phyloP scores from a whole-genome alignment of 768 basidiomycete genomes.

The Lactifluus subvellereus region DNA sequence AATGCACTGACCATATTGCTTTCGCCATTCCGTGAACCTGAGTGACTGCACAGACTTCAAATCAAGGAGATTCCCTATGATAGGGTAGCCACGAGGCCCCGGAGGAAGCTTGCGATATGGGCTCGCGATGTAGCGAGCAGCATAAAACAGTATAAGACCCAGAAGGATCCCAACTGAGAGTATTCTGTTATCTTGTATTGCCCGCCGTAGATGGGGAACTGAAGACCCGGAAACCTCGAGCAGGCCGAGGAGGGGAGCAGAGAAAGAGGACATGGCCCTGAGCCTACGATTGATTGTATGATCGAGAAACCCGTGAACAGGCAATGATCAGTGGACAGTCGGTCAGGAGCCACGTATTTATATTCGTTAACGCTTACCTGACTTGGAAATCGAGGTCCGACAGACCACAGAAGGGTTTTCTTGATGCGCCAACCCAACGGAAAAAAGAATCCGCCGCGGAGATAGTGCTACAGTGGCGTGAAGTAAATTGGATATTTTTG shows the following conservation, averaged over 20 bases:
- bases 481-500: no score
- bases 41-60: not conserved
- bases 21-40: slow-evolving; percentile 7
- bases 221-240: not conserved
- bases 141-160: not conserved
- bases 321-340: no score
- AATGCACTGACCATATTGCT: slow-evolving; percentile 8
- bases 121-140: slow-evolving; percentile 1
- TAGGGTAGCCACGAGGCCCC: slow-evolving; percentile 9
- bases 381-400: no score
- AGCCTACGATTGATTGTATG: no score
- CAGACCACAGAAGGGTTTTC: no score
- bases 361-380: no score
- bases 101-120: no score
- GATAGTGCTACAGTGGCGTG: no score
- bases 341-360: no score
- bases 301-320: no score
- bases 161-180: not conserved
- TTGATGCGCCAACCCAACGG: no score
- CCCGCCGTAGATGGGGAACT: not conserved
- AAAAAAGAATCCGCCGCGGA: no score
- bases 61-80: slow-evolving; percentile 6
- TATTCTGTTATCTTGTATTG: not conserved
- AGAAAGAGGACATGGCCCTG: not conserved
- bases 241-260: not conserved